These are phyloP conservation scores for Corchorus capsularis DNA, from an alignment of 345 rosid genomes.

Conservation along the genomic window DNA sequence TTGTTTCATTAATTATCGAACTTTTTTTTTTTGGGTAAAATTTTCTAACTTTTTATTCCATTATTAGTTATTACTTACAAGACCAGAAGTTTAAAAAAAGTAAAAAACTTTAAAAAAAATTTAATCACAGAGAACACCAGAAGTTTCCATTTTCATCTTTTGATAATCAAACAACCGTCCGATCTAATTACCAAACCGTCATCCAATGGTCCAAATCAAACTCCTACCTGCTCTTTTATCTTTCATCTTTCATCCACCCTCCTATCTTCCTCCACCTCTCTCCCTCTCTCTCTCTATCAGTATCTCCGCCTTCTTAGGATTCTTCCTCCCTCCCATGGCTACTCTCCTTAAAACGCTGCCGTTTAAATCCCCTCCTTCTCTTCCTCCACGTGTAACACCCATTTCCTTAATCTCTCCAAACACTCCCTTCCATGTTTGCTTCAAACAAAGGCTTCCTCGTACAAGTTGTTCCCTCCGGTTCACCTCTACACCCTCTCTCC, in stretches of 20 bases:
- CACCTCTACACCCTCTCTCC: slow-evolving; percentile 33
- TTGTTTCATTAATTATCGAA: no score
- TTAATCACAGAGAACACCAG: not conserved
- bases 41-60: not conserved
- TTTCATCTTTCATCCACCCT: not conserved
- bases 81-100: no score
- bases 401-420: slow-evolving; percentile 31
- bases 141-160: not conserved
- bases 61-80: no score
- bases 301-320: not conserved
- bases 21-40: no score
- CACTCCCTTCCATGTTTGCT: slow-evolving; percentile 37
- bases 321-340: slow-evolving; percentile 47
- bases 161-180: not conserved
- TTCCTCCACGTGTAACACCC: slow-evolving; percentile 25
- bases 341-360: slow-evolving; percentile 64
- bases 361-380: slow-evolving; percentile 38
- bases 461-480: slow-evolving; percentile 37
- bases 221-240: not conserved
- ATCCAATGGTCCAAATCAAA: slow-evolving; percentile 4
- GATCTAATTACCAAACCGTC: not conserved
- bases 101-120: no score
- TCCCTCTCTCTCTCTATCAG: slow-evolving; percentile 14
- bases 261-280: slow-evolving; percentile 18
- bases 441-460: slow-evolving; percentile 37